Percentiles rank a stretch among this genome's conserved stretches.
phyloP scores from a whole-genome alignment of 2,329 filamentous ascomycete genomes.

The Trichoderma koningii region DNA sequence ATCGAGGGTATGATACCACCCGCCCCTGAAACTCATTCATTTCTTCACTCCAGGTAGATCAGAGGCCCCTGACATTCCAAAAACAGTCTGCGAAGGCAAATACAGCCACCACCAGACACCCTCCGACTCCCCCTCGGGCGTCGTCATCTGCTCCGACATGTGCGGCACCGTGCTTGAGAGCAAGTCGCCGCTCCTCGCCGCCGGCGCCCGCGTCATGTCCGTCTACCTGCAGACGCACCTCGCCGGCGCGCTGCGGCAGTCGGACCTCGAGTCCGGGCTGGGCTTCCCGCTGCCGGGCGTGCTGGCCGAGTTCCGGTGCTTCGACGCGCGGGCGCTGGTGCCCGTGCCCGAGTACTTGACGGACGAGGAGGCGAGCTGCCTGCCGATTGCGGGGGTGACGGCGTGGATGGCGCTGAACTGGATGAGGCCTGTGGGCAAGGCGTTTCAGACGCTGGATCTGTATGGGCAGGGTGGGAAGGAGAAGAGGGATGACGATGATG shows the following conservation, averaged over 20 bases:
- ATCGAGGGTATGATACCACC: constrained; percentile 45
- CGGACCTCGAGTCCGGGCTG: constrained; percentile 58
- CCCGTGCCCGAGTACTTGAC: constrained; percentile 57
- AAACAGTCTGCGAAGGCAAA: constrained; percentile 61
- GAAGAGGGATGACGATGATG: background rate
- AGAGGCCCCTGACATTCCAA: background rate
- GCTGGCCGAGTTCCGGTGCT: constrained; percentile 61
- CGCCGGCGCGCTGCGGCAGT: constrained; percentile 59
- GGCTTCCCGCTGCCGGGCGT: constrained; percentile 63
- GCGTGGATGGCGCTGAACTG: constrained; percentile 68
- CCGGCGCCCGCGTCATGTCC: constrained; percentile 66
- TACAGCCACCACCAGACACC: constrained; percentile 61
- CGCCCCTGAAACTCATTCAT: background rate
- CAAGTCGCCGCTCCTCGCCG: constrained; percentile 44
- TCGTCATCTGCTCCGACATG: constrained; percentile 72
- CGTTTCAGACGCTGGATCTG: constrained; percentile 33
- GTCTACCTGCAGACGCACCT: constrained; percentile 63
- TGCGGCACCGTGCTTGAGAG: constrained; percentile 60
- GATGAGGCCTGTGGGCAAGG: constrained; percentile 56
- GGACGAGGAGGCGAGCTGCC: constrained; percentile 60
- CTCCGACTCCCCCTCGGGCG: constrained; percentile 29
- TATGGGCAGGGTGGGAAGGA: background rate
- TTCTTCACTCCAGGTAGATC: too few species aligned
- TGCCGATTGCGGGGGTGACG: constrained; percentile 64
- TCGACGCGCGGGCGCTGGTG: constrained; percentile 58